Evolutionary conservation across 2,329 filamentous ascomycete species (phyloP).

Genomic region (Exserohilum turcica): DNA sequence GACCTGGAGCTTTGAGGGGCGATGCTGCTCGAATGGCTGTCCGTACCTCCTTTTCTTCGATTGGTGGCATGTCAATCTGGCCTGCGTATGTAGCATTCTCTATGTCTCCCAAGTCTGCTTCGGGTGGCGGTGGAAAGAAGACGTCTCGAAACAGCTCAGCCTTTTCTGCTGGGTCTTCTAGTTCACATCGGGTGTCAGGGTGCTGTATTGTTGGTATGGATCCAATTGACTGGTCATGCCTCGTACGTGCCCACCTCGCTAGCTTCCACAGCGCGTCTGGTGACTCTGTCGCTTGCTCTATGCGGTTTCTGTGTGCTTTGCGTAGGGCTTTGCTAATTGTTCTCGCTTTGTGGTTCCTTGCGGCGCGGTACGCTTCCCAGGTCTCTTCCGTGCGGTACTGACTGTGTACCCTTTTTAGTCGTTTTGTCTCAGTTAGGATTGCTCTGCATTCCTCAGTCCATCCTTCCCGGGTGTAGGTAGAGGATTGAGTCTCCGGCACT

Average conservation of each 20-base stretch:
- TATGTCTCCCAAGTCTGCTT: slow-evolving; percentile 24
- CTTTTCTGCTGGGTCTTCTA: slow-evolving; percentile 15
- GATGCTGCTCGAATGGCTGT: slow-evolving; percentile 21
- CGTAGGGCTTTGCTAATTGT: slow-evolving; percentile 23
- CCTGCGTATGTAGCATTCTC: slow-evolving; percentile 17
- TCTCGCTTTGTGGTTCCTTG: slow-evolving; percentile 33
- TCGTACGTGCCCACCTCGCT: slow-evolving; percentile 32
- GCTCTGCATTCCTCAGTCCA: slow-evolving; percentile 16
- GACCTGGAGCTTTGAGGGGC: slow-evolving; percentile 30
- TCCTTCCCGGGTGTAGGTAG: slow-evolving; percentile 6
- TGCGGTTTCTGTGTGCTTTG: slow-evolving; percentile 23
- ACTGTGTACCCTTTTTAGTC: slow-evolving; percentile 14
- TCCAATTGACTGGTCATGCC: slow-evolving; percentile 10
- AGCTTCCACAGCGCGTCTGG: slow-evolving; percentile 29
- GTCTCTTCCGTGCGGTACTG: slow-evolving; percentile 8
- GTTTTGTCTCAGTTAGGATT: slow-evolving; percentile 17
- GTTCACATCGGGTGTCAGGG: slow-evolving; percentile 10
- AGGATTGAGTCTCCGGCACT: slow-evolving; percentile 5
- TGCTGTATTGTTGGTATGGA: slow-evolving; percentile 17
- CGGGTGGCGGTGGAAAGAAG: slow-evolving; percentile 24
- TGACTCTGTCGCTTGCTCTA: slow-evolving; percentile 27
- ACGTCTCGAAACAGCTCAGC: slow-evolving; percentile 16
- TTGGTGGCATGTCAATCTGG: slow-evolving; percentile 21
- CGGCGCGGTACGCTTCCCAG: slow-evolving; percentile 16
- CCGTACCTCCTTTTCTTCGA: slow-evolving; percentile 25